These are phyloP conservation scores for Thielaviopsis populi DNA, from an alignment of 2,329 filamentous ascomycete species.

Conservation along the genomic window DNA sequence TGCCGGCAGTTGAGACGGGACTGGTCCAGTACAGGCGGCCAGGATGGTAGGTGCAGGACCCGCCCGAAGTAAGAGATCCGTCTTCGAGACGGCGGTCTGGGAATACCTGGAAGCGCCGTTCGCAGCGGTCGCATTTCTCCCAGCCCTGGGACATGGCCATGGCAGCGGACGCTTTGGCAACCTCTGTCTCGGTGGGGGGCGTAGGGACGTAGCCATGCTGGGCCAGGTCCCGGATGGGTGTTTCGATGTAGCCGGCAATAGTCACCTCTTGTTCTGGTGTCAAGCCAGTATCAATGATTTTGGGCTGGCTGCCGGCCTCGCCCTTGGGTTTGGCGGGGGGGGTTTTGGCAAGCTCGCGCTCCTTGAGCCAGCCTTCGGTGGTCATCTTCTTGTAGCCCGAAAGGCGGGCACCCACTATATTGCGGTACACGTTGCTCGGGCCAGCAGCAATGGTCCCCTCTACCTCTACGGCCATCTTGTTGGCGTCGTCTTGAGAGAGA, in stretches of 20 bases:
- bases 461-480: constrained; percentile 55
- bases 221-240: constrained; percentile 48
- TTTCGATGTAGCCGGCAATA: constrained; percentile 47
- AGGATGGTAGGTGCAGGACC: constrained; percentile 67
- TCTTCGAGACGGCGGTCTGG: constrained; percentile 68
- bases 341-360: constrained; percentile 12
- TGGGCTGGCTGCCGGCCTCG: constrained; percentile 22
- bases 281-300: constrained; percentile 54
- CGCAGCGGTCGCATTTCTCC: constrained; percentile 81
- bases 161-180: constrained; percentile 50
- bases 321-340: constrained; percentile 11
- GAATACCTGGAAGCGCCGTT: constrained; percentile 78
- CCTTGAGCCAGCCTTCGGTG: constrained; percentile 45
- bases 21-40: constrained; percentile 51
- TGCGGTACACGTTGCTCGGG: constrained; percentile 58
- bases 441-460: constrained; percentile 61
- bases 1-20: constrained; percentile 38
- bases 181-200: constrained; percentile 49
- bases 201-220: constrained; percentile 59
- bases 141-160: constrained; percentile 55
- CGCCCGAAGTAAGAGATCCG: constrained; percentile 58
- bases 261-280: constrained; percentile 50
- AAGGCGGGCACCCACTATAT: constrained; percentile 71
- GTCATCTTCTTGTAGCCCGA: constrained; percentile 62
- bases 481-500: constrained; percentile 50